These are phyloP conservation scores for Basidiobolus meristosporus DNA, from an alignment of 371 early-diverging fungal species.

Conservation along the genomic window DNA sequence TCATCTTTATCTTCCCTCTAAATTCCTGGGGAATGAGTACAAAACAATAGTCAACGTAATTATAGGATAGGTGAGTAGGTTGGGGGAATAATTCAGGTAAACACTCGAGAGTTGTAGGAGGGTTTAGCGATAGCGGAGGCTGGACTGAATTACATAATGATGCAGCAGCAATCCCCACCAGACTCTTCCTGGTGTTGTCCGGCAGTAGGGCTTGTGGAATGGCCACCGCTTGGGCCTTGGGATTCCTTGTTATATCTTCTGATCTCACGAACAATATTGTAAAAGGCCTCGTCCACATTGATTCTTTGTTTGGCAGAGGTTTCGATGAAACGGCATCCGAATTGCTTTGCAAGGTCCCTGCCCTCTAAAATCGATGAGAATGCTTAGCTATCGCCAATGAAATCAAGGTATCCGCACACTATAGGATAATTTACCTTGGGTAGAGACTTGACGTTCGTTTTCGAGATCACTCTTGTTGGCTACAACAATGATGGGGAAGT, in stretches of 20 bases:
- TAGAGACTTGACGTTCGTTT: slow-evolving; percentile 53
- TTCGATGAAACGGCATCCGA: slow-evolving; percentile 71
- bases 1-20: too few relatives aligned
- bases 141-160: neutral
- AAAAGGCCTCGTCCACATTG: slow-evolving; percentile 86
- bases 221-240: neutral
- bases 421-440: slow-evolving; percentile 15
- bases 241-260: slow-evolving; percentile 43
- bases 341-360: slow-evolving; percentile 52
- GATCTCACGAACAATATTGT: slow-evolving; percentile 72
- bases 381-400: neutral
- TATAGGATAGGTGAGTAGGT: too few relatives aligned
- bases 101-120: too few relatives aligned
- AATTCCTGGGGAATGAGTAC: too few relatives aligned
- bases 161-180: neutral
- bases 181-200: neutral
- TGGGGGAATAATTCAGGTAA: too few relatives aligned
- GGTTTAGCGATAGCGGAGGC: too few relatives aligned
- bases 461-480: slow-evolving; percentile 92
- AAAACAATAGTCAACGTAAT: too few relatives aligned
- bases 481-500: slow-evolving; percentile 73
- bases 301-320: slow-evolving; percentile 79
- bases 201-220: neutral
- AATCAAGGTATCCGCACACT: neutral
- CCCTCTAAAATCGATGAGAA: slow-evolving; percentile 34